Evolutionary conservation across 768 basidiomycete genomes (phyloP).

Genomic region (Dentipellis sp.): DNA sequence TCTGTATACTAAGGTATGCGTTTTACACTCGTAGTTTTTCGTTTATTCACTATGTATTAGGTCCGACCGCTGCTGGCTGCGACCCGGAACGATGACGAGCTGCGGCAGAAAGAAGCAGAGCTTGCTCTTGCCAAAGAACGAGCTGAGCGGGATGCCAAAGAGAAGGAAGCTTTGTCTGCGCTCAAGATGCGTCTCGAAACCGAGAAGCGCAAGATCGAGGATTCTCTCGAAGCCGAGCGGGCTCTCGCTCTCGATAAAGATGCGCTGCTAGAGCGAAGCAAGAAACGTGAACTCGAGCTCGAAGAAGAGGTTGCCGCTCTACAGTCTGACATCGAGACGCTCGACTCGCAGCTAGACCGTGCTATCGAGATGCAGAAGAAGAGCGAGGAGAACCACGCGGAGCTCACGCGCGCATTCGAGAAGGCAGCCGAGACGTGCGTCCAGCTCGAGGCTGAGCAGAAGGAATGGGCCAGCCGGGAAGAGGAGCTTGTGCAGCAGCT

Average conservation of each 20-base stretch:
- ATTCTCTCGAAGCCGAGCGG: conserved; percentile 77
- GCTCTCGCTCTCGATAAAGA: conserved; percentile 78
- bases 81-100: conserved; percentile 86
- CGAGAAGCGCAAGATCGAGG: conserved; percentile 76
- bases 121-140: conserved; percentile 71
- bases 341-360: conserved; percentile 81
- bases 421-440: conserved; percentile 83
- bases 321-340: conserved; percentile 73
- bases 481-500: conserved; percentile 50
- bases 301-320: conserved; percentile 77
- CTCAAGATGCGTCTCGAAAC: conserved; percentile 76
- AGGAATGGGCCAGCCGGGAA: conserved; percentile 58
- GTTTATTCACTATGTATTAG: conserved; percentile 24
- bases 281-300: conserved; percentile 75
- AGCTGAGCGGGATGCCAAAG: conserved; percentile 79
- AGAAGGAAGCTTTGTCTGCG: conserved; percentile 68
- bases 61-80: conserved; percentile 90
- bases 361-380: conserved; percentile 72
- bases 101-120: conserved; percentile 81
- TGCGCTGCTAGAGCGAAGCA: conserved; percentile 68
- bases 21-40: background rate
- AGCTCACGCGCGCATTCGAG: conserved; percentile 64
- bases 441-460: conserved; percentile 68
- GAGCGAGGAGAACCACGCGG: conserved; percentile 68
- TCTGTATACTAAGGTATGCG: conserved; percentile 77